phyloP scores from a whole-genome alignment of 2,329 filamentous ascomycete species.

The Cercospora citrullina region DNA sequence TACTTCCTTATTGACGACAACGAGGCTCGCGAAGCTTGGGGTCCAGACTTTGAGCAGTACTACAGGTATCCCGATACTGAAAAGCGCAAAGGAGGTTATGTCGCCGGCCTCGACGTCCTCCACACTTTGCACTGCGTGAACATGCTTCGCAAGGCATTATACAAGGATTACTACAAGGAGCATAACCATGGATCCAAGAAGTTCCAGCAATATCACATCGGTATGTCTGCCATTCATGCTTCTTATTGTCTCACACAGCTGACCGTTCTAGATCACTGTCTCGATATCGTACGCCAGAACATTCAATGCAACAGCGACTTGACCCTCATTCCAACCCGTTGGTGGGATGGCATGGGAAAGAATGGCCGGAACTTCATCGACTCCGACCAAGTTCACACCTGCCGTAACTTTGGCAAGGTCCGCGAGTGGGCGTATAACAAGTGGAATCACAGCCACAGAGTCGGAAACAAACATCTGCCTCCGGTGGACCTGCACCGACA shows the following conservation, averaged over 20 bases:
- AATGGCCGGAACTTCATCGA: constrained; percentile 24
- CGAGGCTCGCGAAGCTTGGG: constrained; percentile 26
- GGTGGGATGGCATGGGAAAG: constrained; percentile 20
- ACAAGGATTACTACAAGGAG: constrained; percentile 14
- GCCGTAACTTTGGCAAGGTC: constrained; percentile 24
- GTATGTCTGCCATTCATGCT: background rate
- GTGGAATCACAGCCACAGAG: constrained; percentile 12
- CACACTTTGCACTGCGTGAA: constrained; percentile 26
- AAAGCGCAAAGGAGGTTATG: constrained; percentile 20
- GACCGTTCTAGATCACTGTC: constrained; percentile 21
- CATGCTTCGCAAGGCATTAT: constrained; percentile 11
- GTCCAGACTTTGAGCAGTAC: constrained; percentile 10
- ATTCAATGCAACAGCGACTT: constrained; percentile 28
- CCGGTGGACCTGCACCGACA: background rate
- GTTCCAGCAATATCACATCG: constrained; percentile 14
- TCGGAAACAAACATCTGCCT: background rate
- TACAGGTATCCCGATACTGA: background rate
- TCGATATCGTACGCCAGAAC: constrained; percentile 29
- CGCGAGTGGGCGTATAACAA: constrained; percentile 20
- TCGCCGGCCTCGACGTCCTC: constrained; percentile 26
- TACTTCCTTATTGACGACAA: constrained; percentile 27
- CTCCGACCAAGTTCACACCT: constrained; percentile 25
- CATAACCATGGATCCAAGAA: background rate
- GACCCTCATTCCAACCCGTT: constrained; percentile 26
- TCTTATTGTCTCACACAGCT: background rate